Evolutionary conservation across 805 yeast genomes (phyloP), one percentile per base, ranked within the genome.

Genomic region (Schizosaccharomyces octosporus): DNA sequence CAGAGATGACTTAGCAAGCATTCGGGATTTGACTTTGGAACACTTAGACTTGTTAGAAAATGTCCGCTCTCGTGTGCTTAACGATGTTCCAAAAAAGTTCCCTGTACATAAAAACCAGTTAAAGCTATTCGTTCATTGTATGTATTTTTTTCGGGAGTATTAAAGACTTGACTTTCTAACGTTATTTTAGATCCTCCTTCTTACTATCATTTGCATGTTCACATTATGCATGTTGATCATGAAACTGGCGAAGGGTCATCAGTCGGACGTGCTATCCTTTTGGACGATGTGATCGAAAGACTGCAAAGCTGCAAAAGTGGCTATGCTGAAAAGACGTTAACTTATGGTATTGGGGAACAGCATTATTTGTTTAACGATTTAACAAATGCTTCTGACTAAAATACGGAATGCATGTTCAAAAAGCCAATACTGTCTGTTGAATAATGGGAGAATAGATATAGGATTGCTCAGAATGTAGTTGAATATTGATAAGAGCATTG

Each of bases 131-230:
- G 78, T 93, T 59, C 98, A 93, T 66, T 73, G 57, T 51, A 51
- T 24, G 57, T 51, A 24, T 21, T 17, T 9, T 2, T 45, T 45
- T 1, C 5, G 4, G 11, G 15, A 24, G 13, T 24, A 6, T 6
- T 6, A 4, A 11, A 7, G 27, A 51, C 31, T 24, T 29, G 27
- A 24, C 27, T 45, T 45, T 19, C 51, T 45, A 24, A 45, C 27
- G 11, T 1, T 45, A n/a, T 24, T 15, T 24, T 51, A 51, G 57
- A 93, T 71, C 97, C 89, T 66, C 98, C 98, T 0, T 85, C 95
- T 0, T 93, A 90, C 70, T 93, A 93, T 69, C 97, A 93, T 68
- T 84, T 93, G 75, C 98, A 93, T 69, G 78, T 93, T 19, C 98
- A 93, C 70, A 83, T 87, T 19, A 95, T 87, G 21, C 84, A 85